Evolutionary conservation across 495 filamentous ascomycete genomes (phyloP).

Genomic region (Annulohypoxylon nitens): DNA sequence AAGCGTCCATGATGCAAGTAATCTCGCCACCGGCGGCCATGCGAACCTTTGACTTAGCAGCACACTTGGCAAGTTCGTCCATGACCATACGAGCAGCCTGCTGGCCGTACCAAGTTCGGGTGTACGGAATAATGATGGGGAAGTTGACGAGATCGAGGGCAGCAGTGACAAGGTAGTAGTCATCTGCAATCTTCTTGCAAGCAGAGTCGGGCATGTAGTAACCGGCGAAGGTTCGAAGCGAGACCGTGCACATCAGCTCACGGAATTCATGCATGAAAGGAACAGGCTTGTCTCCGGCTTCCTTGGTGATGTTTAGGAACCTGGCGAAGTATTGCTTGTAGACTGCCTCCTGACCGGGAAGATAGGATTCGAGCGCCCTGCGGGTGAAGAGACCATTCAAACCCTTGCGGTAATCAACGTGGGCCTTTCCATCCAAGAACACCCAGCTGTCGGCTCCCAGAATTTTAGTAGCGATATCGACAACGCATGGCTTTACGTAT

Average conservation of each 20-base stretch:
- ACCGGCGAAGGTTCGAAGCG: slow-evolving; percentile 95
- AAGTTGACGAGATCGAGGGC: slow-evolving; percentile 98
- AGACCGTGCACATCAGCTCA: slow-evolving; percentile 95
- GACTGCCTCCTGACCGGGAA: slow-evolving; percentile 92
- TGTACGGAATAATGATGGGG: slow-evolving; percentile 96
- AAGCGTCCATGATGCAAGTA: slow-evolving; percentile 93
- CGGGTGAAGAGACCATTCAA: slow-evolving; percentile 96
- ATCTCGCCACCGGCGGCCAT: slow-evolving; percentile 92
- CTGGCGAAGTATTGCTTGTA: slow-evolving; percentile 87
- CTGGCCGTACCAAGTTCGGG: slow-evolving; percentile 97
- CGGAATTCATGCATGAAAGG: slow-evolving; percentile 95
- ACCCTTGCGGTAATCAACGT: slow-evolving; percentile 97
- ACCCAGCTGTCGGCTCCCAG: slow-evolving; percentile 96
- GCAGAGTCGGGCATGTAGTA: slow-evolving; percentile 91
- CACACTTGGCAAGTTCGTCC: slow-evolving; percentile 88
- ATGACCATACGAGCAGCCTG: slow-evolving; percentile 94
- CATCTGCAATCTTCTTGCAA: slow-evolving; percentile 94
- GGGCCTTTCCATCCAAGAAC: slow-evolving; percentile 93
- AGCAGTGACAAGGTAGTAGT: slow-evolving; percentile 96
- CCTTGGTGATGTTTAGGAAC: slow-evolving; percentile 80
- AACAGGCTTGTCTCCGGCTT: slow-evolving; percentile 75
- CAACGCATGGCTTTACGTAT: slow-evolving; percentile 96
- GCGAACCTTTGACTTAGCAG: slow-evolving; percentile 90
- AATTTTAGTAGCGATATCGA: slow-evolving; percentile 94
- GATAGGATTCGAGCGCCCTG: slow-evolving; percentile 85